Evolutionary conservation across 257 asterid genomes (phyloP).

Genomic region (Mentha longifolia): DNA sequence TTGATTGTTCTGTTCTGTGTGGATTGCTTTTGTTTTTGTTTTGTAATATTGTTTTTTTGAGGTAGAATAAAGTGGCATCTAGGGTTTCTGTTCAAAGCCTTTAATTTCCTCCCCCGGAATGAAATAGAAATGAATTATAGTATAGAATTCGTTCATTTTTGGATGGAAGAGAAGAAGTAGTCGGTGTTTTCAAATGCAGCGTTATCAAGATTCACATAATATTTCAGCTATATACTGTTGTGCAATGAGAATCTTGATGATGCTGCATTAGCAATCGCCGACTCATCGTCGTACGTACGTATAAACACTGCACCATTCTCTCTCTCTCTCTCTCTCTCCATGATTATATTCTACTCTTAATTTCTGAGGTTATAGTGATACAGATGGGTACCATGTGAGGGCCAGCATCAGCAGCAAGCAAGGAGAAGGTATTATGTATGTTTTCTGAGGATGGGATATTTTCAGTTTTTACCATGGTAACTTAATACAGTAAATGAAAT

Average conservation of each 20-base stretch:
- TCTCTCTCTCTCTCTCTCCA: background rate
- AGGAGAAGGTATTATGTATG: constrained; percentile 12
- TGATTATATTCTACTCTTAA: background rate
- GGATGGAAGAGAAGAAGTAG: constrained; percentile 6
- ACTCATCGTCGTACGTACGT: background rate
- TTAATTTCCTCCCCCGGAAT: no score
- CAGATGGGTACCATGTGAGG: background rate
- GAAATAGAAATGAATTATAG: background rate
- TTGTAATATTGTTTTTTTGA: no score
- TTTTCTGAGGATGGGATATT: background rate
- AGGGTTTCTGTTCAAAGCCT: no score
- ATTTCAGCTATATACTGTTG: background rate
- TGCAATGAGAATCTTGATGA: constrained; percentile 67
- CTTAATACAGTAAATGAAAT: background rate
- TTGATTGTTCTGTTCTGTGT: no score
- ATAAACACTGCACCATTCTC: background rate
- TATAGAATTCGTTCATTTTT: no score
- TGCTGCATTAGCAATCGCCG: constrained; percentile 56
- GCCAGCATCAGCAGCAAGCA: no score
- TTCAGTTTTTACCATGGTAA: background rate
- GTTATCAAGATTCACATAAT: constrained; percentile 61
- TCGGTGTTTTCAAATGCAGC: constrained; percentile 56
- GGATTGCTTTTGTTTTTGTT: no score
- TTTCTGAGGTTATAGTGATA: background rate
- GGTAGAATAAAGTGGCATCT: no score